A percentile compares a stretch with the other conserved stretches of the same genome.
Evolutionary conservation across 31 red algal species (phyloP).

Genomic region (Porphyra umbilicalis): DNA sequence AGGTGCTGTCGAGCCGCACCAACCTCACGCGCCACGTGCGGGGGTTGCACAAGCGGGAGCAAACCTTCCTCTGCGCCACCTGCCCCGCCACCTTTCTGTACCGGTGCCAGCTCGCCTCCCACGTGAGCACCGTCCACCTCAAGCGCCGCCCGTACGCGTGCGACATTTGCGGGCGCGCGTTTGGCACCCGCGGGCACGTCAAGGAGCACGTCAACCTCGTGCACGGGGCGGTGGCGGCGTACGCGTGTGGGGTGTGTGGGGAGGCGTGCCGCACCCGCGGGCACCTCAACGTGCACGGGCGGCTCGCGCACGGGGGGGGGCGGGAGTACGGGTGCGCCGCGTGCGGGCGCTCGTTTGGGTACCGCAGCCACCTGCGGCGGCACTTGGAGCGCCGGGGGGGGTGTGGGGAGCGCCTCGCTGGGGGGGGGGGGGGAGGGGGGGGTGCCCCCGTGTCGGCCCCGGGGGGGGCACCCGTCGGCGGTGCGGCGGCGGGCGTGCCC

Average conservation of each 20-base stretch:
- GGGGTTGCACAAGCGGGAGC: not conserved
- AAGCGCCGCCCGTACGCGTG: conserved; percentile 62
- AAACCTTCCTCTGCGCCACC: conserved; percentile 26
- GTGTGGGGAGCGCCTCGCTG: not conserved
- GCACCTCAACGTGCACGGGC: conserved; percentile 50
- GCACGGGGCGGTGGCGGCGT: not conserved
- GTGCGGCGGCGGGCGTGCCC: not conserved
- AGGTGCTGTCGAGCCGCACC: not conserved
- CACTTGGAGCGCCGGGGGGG: conserved; percentile 12
- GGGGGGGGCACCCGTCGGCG: not conserved
- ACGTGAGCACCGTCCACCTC: conserved; percentile 54
- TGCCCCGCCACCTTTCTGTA: conserved; percentile 58
- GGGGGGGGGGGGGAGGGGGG: not conserved
- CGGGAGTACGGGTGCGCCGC: conserved; percentile 56
- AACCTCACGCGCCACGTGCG: not conserved
- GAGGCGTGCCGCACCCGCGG: conserved; percentile 6
- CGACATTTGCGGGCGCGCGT: conserved; percentile 34
- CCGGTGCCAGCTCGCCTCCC: conserved; percentile 58
- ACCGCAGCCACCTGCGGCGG: conserved; percentile 58
- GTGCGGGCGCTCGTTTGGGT: conserved; percentile 66
- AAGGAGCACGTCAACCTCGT: not conserved
- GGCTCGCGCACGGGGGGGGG: conserved; percentile 59
- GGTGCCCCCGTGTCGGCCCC: not conserved
- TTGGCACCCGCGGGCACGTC: not conserved
- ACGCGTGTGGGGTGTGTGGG: not conserved